phyloP scores from a whole-genome alignment of 495 filamentous ascomycete genomes.

The Penicillium goetzii region DNA sequence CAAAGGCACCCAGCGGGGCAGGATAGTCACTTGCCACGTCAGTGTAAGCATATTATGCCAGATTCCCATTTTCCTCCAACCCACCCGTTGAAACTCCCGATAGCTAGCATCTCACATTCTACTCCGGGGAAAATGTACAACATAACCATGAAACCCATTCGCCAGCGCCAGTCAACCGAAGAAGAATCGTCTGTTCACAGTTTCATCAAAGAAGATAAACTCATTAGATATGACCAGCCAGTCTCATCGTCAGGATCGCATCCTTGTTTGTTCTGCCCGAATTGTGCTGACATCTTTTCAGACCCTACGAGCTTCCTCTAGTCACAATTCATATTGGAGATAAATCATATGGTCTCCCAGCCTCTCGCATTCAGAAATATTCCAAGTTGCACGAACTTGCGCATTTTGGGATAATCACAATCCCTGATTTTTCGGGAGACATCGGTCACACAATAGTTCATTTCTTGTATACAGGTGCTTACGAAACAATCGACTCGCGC shows the following conservation, averaged over 20 bases:
- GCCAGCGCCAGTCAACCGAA: too few species aligned
- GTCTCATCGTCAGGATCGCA: neutral
- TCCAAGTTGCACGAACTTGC: neutral
- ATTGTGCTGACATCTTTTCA: neutral
- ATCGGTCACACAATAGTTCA: neutral
- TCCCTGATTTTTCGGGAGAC: neutral
- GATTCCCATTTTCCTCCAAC: too few species aligned
- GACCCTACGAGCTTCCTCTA: neutral
- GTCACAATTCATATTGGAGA: neutral
- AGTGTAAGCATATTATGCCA: too few species aligned
- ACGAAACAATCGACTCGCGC: neutral
- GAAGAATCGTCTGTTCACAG: too few species aligned
- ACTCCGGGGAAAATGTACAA: too few species aligned
- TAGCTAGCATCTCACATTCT: too few species aligned
- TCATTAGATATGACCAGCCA: neutral
- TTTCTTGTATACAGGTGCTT: neutral
- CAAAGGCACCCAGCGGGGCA: too few species aligned
- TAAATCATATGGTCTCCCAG: neutral
- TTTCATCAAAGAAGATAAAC: too few species aligned
- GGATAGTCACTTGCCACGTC: too few species aligned
- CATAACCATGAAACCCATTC: too few species aligned
- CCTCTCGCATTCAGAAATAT: neutral
- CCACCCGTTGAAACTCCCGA: too few species aligned
- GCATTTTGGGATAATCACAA: neutral
- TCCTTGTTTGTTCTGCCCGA: neutral